Evolutionary conservation across 169 alveolate species (phyloP), one percentile per base, ranked within the genome.

Genomic region (Cyclospora cayetanensis): DNA sequence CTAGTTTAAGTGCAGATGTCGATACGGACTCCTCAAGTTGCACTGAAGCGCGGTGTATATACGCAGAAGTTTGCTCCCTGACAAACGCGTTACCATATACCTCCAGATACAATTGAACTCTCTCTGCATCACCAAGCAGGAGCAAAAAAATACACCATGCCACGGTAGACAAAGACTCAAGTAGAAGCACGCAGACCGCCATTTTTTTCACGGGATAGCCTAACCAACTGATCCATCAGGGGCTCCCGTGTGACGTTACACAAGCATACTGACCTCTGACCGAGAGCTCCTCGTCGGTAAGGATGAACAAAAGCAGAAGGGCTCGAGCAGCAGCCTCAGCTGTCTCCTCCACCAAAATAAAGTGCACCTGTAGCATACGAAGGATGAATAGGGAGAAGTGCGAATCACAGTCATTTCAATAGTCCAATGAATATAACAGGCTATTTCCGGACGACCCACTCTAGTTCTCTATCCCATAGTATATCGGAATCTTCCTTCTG

Each of bases 51-150:
- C 83, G 55, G 29, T 72, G 55, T 34, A 72, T 72, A 34, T 72
- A 72, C 55, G 39, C 25, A 11, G 83, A 52, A 20, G 83, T 72
- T 35, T 72, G 83, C 83, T 72, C 60, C 29, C 53, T 1, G n/a
- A 72, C 83, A 72, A 72, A 72, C 55, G 55, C 55, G 29, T 72
- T 72, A 55, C 83, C 83, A 34, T 72, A 72, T 1, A 72, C 83
- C 60, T 72, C 83, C 4, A 72, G 52, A 29, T 72, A 72, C 29
- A 72, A 15, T 55, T 22, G 60, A 11, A 12, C 83, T 4, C 55
- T 12, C 83, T 35, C 83, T 37, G 83, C 83, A 37, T 3, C 43
- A 20, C 35, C 55, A 35, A 18, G n/a, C n/a, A n/a, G n/a, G n/a
- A n/a, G n/a, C 63, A 50, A 18, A 2, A 50, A 50, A 60, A 4